These are phyloP conservation scores for Stagonosporopsis vannaccii DNA, from an alignment of 2,329 filamentous ascomycete species.

Conservation along the genomic window DNA sequence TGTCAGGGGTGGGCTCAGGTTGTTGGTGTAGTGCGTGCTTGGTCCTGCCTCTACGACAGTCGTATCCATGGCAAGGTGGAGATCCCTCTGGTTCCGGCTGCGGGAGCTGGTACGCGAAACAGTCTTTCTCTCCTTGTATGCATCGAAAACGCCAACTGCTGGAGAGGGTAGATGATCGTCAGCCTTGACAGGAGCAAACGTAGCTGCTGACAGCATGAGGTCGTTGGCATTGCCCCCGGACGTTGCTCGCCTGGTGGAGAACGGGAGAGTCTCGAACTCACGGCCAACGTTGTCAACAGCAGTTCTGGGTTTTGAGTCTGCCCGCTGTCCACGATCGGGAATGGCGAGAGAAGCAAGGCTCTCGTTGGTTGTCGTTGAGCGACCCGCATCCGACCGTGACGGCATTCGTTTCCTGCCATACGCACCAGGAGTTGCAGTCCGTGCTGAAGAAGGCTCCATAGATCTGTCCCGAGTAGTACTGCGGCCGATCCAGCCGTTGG, in stretches of 20 bases:
- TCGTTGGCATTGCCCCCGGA: slow-evolving; percentile 67
- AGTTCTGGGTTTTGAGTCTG: slow-evolving; percentile 40
- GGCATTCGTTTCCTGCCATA: slow-evolving; percentile 68
- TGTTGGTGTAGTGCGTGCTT: slow-evolving; percentile 57
- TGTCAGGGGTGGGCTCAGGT: slow-evolving; percentile 56
- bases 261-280: slow-evolving; percentile 52
- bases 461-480: slow-evolving; percentile 42
- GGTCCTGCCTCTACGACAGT: slow-evolving; percentile 46
- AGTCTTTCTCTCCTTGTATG: slow-evolving; percentile 68
- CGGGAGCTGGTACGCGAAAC: slow-evolving; percentile 74
- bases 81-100: slow-evolving; percentile 77
- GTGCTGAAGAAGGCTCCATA: slow-evolving; percentile 57
- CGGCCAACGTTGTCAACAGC: slow-evolving; percentile 50
- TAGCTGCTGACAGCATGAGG: slow-evolving; percentile 49
- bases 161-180: slow-evolving; percentile 67
- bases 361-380: slow-evolving; percentile 43
- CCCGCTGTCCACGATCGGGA: slow-evolving; percentile 45
- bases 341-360: slow-evolving; percentile 44
- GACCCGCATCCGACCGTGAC: slow-evolving; percentile 53
- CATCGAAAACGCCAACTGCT: slow-evolving; percentile 68
- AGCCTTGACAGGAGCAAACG: slow-evolving; percentile 40
- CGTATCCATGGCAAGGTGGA: slow-evolving; percentile 60
- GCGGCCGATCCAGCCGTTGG: slow-evolving; percentile 48
- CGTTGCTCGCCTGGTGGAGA: slow-evolving; percentile 42
- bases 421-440: slow-evolving; percentile 65